Evolutionary conservation across 306 rosid species (phyloP), one percentile per base, ranked within the genome.

Genomic region (Prunus mira): DNA sequence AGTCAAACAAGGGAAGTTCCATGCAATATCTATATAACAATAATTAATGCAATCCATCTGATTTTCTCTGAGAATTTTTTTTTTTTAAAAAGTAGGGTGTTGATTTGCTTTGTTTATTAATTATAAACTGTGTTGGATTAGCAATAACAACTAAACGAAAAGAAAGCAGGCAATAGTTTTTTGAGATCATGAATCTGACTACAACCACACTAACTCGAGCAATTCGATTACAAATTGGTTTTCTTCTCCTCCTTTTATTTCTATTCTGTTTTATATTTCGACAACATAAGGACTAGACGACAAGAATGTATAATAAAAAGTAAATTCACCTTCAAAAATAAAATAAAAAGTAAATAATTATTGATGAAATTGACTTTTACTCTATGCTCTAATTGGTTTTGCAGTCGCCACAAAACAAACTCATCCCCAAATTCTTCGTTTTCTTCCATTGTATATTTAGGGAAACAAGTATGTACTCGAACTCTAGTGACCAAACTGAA

Each of bases 181-280:
- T 60, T 57, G 1, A 80, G 65, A 67, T 80, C 65, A 80, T 73
- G 84, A 45, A 55, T 19, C 55, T 72, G 81, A 81, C 78, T 56
- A 6, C 1, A 69, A 65, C 74, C 78, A 76, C 84, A 76, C 84
- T 76, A 65, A 71, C 78, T 65, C 12, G 12, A 54, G 70, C 18
- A 55, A 74, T 55, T 71, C 73, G 2, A 17, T 52, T 52, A 51
- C 57, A 15, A 17, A 51, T 51, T 51, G 20, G 20, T 51, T 1
- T 51, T 51, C 20, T 51, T 15, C 9, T 49, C 0, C 57, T 51
- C 57, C 19, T 51, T 51, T 32, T 45, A 76, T 67, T 76, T 76
- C 38, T 34, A 34, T 34, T 34, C 8, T 34, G 38, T 34, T 34
- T 34, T 34, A n/a, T 55, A 55, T 55, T 55, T 55, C 25, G 63